phyloP scores from a whole-genome alignment of 2,329 filamentous ascomycete species.

The Fusarium scirpi region DNA sequence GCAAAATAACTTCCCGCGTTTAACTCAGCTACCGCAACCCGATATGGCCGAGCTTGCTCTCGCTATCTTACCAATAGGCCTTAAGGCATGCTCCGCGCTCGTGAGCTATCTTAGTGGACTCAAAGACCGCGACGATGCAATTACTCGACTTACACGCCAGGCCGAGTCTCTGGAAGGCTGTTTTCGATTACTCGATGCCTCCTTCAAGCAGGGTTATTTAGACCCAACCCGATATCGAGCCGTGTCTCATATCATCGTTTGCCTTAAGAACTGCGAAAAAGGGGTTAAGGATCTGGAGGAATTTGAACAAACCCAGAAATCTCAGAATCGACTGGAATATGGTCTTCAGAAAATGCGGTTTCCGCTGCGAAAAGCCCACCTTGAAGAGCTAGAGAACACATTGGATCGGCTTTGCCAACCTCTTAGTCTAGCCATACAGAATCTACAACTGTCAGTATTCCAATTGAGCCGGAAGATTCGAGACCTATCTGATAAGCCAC shows the following conservation, averaged over 20 bases:
- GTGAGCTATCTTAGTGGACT: background rate
- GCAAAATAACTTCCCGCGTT: too few relatives aligned
- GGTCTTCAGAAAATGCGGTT: background rate
- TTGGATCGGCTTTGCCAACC: background rate
- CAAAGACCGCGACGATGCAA: background rate
- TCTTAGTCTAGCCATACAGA: background rate
- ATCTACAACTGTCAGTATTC: background rate
- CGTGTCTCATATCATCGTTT: background rate
- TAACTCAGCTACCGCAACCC: background rate
- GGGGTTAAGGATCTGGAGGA: background rate
- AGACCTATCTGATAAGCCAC: background rate
- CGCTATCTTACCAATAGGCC: background rate
- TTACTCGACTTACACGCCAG: background rate
- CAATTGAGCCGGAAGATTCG: too few relatives aligned
- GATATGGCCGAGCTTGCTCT: conserved; percentile 4
- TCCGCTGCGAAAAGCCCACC: background rate
- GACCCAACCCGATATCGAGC: background rate
- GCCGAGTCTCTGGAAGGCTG: background rate
- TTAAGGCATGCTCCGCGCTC: background rate
- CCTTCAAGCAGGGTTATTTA: background rate
- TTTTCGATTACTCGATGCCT: background rate
- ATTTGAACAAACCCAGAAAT: background rate
- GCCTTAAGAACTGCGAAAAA: background rate
- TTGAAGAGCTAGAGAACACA: background rate
- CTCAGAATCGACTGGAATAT: background rate